Evolutionary conservation across 163 green algal species (phyloP), one percentile per base, ranked within the genome.

Genomic region (Trebouxiophyceae sp.): DNA sequence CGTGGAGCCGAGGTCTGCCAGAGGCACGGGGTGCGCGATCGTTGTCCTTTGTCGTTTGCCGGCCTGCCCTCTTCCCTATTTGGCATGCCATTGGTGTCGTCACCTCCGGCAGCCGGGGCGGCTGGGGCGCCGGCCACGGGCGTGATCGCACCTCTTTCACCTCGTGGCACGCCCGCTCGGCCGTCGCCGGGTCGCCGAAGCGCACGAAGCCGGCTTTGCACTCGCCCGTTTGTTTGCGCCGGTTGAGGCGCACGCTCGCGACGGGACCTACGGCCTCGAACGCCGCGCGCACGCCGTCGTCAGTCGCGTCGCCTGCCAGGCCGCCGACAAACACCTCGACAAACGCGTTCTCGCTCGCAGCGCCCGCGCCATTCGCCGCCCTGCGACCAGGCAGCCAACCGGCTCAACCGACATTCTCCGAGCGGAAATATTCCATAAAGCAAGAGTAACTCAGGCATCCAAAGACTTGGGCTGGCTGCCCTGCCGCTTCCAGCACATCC

Each of bases 161-260:
- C 2, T 54, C 47, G 7, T 32, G 28, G 20, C 67, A 79, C 20
- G 63, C 67, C 8, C 29, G 46, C 50, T 72, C 59, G 19, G 72
- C 72, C 3, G 54, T 65, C 22, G 56, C 54, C 58, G 57, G 54
- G 33, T 62, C 65, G 2, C 50, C 61, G 34, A 73, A 67, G 1
- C 59, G 50, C 7, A 75, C 67, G 46, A 72, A 72, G 30, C 63
- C 72, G 26, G 70, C 75, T 23, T 69, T 68, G 72, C 72, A 78
- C 33, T 78, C 67, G 7, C 67, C 66, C 0, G 46, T 64, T 0
- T 60, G 57, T 31, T 74, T 74, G 39, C 67, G 62, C 1, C 72
- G 57, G 50, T 68, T 74, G 26, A 57, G 57, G 62, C 55, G 62
- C n/a, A 70, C 45, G 4, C 44, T 47, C 32, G 69, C 33, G 30